Conservation (phyloP, 805 yeast species). For the Lipomyces lipofer region DNA sequence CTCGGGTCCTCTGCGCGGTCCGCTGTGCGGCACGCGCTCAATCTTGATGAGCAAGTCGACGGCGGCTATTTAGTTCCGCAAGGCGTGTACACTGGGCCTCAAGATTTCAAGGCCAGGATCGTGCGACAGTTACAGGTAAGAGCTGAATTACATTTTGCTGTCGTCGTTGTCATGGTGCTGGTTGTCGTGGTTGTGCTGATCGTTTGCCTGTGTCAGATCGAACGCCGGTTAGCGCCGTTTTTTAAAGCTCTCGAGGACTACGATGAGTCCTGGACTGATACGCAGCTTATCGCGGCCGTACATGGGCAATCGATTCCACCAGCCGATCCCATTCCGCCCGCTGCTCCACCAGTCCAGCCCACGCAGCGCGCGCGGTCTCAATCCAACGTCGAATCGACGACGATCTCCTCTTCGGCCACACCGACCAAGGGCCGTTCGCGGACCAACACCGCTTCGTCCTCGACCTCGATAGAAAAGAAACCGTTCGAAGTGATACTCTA, state of each 20-base stretch:
- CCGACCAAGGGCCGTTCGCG: constrained; percentile 15
- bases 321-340: constrained; percentile 5
- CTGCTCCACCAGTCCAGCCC: constrained; percentile 2
- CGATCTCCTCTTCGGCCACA: neutral
- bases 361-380: constrained; percentile 17
- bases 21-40: constrained; percentile 24
- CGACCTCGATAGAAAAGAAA: constrained; percentile 10
- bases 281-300: constrained; percentile 55
- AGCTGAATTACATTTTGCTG: neutral
- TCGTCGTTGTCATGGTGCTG: neutral
- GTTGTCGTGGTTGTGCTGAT: neutral
- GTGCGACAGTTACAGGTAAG: constrained; percentile 65
- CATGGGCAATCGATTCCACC: constrained; percentile 36
- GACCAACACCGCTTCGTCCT: constrained; percentile 22
- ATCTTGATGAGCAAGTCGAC: constrained; percentile 55
- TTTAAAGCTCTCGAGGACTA: constrained; percentile 85
- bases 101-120: constrained; percentile 69
- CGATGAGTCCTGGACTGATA: constrained; percentile 68
- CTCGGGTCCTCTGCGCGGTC: constrained; percentile 13
- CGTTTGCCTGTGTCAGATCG: constrained; percentile 39
- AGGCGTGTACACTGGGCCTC: constrained; percentile 77
- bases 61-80: constrained; percentile 93
- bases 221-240: constrained; percentile 82
- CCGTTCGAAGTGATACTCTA: constrained; percentile 57
- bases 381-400: constrained; percentile 16